phyloP scores from a whole-genome alignment of 441 rosid genomes.

The Eugenia klotzschiana region DNA sequence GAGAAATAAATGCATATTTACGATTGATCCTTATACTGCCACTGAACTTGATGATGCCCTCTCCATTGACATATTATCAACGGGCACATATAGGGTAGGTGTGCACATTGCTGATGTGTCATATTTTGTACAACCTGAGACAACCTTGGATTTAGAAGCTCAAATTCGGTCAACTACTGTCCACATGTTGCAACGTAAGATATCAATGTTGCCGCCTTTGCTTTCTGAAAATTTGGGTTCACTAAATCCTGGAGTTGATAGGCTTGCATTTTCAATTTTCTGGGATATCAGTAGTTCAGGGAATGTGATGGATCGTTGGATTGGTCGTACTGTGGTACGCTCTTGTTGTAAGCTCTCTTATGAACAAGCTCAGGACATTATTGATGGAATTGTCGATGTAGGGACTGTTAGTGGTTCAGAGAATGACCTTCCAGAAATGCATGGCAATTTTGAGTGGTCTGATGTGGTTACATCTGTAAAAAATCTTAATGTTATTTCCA shows the following conservation, averaged over 20 bases:
- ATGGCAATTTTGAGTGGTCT: constrained; percentile 53
- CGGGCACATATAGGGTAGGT: constrained; percentile 61
- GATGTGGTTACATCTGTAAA: constrained; percentile 49
- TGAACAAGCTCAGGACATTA: constrained; percentile 57
- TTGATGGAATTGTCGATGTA: constrained; percentile 22
- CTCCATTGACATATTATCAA: constrained; percentile 51
- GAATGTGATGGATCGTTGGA: constrained; percentile 53
- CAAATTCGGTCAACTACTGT: constrained; percentile 66
- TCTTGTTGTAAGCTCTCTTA: constrained; percentile 93
- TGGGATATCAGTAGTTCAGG: constrained; percentile 59
- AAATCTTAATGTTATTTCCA: constrained; percentile 49
- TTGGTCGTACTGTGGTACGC: constrained; percentile 58
- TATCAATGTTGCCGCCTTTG: constrained; percentile 70
- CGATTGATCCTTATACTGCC: constrained; percentile 70
- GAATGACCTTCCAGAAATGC: constrained; percentile 33
- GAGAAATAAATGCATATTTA: constrained; percentile 60
- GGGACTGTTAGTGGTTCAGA: constrained; percentile 11
- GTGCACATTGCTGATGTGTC: constrained; percentile 89
- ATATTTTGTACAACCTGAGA: constrained; percentile 74
- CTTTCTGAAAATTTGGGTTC: constrained; percentile 68
- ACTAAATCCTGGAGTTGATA: constrained; percentile 73
- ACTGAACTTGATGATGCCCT: constrained; percentile 90
- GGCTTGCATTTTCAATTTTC: constrained; percentile 75
- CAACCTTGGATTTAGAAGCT: constrained; percentile 67
- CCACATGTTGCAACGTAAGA: constrained; percentile 43